These are phyloP conservation scores for Dioszegia hungarica DNA, from an alignment of 768 basidiomycete genomes.

Conservation along the genomic window DNA sequence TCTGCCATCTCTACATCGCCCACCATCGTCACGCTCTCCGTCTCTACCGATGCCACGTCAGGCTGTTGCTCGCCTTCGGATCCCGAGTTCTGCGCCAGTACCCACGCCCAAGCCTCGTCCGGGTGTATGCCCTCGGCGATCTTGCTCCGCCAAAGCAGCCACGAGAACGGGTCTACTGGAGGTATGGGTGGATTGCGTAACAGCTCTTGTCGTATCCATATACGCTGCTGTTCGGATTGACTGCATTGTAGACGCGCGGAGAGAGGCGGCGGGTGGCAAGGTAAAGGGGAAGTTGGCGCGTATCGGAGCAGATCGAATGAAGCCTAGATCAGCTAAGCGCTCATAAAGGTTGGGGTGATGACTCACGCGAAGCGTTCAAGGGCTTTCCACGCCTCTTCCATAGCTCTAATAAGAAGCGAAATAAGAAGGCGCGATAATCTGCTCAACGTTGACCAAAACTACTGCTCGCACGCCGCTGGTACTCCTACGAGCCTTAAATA, in stretches of 20 bases:
- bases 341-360: neutral
- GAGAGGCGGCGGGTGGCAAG: neutral
- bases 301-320: neutral
- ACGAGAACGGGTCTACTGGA: conserved; percentile 19
- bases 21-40: neutral
- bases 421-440: too few species aligned
- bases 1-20: neutral
- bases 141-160: conserved; percentile 22
- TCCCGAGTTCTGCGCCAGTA: neutral
- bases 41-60: neutral
- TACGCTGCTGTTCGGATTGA: neutral
- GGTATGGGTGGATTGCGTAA: conserved; percentile 4
- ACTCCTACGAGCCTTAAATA: too few species aligned
- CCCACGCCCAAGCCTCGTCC: conserved; percentile 19
- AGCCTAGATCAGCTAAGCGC: neutral
- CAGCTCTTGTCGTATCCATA: conserved; percentile 9
- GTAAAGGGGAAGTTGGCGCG: neutral
- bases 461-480: too few species aligned
- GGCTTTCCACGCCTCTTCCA: neutral
- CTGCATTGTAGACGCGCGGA: neutral
- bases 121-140: conserved; percentile 20
- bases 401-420: too few species aligned
- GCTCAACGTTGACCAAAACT: too few species aligned
- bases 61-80: neutral
- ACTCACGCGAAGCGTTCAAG: conserved; percentile 6